Evolutionary conservation across 164 flowering plant species (phyloP).

Genomic region (Macadamia tetraphylla): DNA sequence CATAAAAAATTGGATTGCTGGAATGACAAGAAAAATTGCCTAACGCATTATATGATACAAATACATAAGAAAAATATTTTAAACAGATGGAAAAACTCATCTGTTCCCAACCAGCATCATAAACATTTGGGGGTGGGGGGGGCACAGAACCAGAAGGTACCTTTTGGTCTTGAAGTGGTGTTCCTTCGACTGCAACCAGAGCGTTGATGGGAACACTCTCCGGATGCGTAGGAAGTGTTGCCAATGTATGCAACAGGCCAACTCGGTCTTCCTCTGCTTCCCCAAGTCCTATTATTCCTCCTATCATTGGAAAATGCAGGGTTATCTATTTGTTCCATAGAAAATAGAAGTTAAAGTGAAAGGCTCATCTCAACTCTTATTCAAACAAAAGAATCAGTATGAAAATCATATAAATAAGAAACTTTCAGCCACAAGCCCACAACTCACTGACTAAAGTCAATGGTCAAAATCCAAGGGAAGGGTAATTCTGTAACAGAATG

Average conservation of each 20-base stretch:
- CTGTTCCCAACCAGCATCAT: no score
- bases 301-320: slow-evolving; percentile 24
- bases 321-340: no score
- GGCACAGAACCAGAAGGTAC: slow-evolving; percentile 22
- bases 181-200: slow-evolving; percentile 86
- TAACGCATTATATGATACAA: no score
- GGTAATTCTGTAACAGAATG: neutral
- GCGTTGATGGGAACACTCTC: slow-evolving; percentile 99
- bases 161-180: slow-evolving; percentile 98
- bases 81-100: no score
- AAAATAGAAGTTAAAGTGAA: neutral
- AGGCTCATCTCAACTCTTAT: neutral
- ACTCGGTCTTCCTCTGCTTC: slow-evolving; percentile 97
- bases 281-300: slow-evolving; percentile 97
- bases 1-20: no score
- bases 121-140: no score
- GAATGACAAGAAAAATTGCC: no score
- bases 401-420: neutral
- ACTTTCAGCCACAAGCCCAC: neutral
- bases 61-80: no score
- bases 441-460: neutral
- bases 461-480: neutral
- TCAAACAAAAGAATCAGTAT: no score
- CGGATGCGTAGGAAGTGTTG: slow-evolving; percentile 94
- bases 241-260: slow-evolving; percentile 86